Evolutionary conservation across 2,329 filamentous ascomycete species (phyloP).

Genomic region (Aureobasidium sp.): DNA sequence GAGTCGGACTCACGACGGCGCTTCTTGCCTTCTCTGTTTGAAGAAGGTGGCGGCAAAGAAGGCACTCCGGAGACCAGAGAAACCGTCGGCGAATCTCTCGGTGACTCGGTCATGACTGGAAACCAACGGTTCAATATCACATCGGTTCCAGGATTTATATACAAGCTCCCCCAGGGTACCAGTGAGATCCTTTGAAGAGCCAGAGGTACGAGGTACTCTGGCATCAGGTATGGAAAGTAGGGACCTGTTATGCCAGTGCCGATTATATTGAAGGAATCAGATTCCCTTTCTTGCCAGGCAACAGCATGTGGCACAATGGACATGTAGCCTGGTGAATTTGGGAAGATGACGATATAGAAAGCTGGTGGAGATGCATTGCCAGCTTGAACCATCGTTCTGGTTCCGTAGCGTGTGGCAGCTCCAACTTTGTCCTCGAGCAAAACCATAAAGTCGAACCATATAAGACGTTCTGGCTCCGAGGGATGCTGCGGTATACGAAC

Average conservation of each 20-base stretch:
- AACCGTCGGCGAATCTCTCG: background rate
- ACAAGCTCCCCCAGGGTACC: background rate
- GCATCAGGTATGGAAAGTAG: constrained; percentile 5
- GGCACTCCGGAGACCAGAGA: background rate
- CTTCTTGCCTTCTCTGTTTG: background rate
- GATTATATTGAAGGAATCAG: background rate
- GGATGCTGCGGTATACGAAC: background rate
- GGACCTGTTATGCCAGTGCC: constrained; percentile 2
- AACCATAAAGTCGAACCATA: constrained; percentile 10
- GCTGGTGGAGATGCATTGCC: background rate
- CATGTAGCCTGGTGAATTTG: background rate
- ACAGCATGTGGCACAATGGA: background rate
- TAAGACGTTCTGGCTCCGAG: background rate
- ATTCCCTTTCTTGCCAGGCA: background rate
- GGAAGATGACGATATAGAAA: constrained; percentile 10
- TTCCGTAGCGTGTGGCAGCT: background rate
- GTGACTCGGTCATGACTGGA: background rate
- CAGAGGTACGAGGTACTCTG: background rate
- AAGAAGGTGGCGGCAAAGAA: background rate
- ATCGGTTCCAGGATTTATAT: constrained; percentile 4
- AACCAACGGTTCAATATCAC: background rate
- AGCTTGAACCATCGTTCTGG: background rate
- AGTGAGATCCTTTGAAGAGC: background rate
- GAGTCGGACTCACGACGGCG: background rate
- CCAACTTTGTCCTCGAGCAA: background rate